phyloP scores from a whole-genome alignment of 257 asterid species.

The Avicennia marina region DNA sequence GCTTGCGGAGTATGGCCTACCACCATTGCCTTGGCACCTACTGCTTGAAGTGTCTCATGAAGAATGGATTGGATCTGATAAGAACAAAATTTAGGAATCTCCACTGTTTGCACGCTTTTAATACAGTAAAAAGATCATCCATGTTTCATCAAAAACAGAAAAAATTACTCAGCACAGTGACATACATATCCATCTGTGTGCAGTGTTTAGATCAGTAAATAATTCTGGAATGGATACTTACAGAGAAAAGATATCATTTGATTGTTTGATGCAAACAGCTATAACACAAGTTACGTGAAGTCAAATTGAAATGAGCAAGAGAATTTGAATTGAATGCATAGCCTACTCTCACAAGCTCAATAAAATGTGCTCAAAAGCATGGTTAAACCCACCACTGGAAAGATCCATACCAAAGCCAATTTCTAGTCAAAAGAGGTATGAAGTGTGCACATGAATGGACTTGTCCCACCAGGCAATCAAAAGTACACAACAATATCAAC shows the following conservation, averaged over 20 bases:
- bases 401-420: neutral
- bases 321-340: neutral
- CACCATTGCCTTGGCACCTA: slow-evolving; percentile 91
- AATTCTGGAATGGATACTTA: neutral
- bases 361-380: too few species aligned
- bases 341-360: neutral
- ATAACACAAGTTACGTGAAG: neutral
- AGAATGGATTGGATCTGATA: slow-evolving; percentile 70
- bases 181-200: neutral
- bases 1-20: slow-evolving; percentile 99
- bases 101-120: neutral
- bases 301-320: neutral
- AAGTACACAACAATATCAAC: neutral
- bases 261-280: neutral
- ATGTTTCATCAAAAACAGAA: too few species aligned
- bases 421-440: neutral
- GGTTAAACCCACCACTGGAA: neutral
- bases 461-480: neutral
- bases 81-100: slow-evolving; percentile 14
- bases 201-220: neutral
- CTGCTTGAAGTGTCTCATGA: slow-evolving; percentile 65
- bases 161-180: neutral
- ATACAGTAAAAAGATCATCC: too few species aligned
- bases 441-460: neutral
- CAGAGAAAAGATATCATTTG: neutral